These are phyloP conservation scores for Creolimax fragrantissima DNA, from an alignment of 78 protist genomes.

Conservation along the genomic window DNA sequence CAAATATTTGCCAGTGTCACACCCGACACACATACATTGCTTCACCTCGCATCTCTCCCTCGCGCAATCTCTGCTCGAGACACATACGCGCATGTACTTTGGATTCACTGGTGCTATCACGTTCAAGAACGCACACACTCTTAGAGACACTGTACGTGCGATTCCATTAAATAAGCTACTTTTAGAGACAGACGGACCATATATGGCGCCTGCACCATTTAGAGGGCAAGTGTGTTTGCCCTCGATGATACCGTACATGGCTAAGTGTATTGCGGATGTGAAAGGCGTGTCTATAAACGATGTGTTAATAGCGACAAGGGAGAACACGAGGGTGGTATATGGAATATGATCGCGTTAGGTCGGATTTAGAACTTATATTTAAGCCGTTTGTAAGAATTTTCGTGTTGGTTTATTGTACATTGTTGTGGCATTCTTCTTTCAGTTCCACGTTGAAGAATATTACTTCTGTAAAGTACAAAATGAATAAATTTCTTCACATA, in stretches of 20 bases:
- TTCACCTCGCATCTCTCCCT: not conserved
- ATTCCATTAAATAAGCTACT: not conserved
- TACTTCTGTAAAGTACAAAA: too few species aligned
- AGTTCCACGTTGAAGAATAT: too few species aligned
- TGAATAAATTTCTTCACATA: too few species aligned
- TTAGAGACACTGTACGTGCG: not conserved
- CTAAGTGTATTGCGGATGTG: not conserved
- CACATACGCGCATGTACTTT: not conserved
- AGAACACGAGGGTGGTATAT: not conserved
- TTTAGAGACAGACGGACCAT: not conserved
- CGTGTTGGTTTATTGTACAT: too few species aligned
- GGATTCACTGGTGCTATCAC: slow-evolving; percentile 10
- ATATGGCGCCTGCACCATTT: not conserved
- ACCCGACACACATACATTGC: not conserved
- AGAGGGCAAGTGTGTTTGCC: not conserved
- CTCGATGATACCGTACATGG: not conserved
- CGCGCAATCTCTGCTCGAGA: not conserved
- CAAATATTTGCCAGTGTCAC: not conserved
- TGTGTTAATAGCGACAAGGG: not conserved
- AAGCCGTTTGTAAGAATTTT: too few species aligned
- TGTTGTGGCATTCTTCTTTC: too few species aligned
- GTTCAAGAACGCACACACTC: not conserved
- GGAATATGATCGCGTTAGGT: not conserved
- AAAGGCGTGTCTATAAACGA: not conserved
- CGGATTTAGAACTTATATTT: too few species aligned